Conservation (phyloP, 2,329 filamentous ascomycete species). For the Cladosporium austrohemisphaericum region DNA sequence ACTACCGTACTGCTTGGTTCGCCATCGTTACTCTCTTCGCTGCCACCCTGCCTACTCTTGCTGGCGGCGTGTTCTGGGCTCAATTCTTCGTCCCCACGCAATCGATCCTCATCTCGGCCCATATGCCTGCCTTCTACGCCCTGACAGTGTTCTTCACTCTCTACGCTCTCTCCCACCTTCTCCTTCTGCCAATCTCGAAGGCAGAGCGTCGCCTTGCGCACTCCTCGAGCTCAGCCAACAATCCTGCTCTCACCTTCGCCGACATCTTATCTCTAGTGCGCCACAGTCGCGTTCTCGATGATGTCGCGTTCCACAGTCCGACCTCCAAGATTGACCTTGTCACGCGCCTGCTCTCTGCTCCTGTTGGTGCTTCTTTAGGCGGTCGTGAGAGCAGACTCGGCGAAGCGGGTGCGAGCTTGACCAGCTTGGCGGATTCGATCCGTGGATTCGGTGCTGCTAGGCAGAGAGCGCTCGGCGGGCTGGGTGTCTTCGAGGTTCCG, state of each 20-base stretch:
- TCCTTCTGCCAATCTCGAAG: constrained; percentile 59
- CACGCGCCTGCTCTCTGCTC: constrained; percentile 59
- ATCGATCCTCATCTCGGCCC: constrained; percentile 64
- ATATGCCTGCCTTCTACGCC: constrained; percentile 66
- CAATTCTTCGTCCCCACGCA: constrained; percentile 53
- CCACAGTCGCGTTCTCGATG: constrained; percentile 66
- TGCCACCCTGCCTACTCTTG: constrained; percentile 62
- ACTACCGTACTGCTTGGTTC: constrained; percentile 62
- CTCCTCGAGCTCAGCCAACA: constrained; percentile 56
- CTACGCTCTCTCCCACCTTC: constrained; percentile 65
- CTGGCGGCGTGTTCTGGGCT: constrained; percentile 70
- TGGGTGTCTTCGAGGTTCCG: constrained; percentile 33
- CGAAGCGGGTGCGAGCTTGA: constrained; percentile 25
- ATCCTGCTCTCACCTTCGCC: constrained; percentile 67
- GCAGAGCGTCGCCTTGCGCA: constrained; percentile 48
- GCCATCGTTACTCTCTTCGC: constrained; percentile 59
- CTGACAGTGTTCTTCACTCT: constrained; percentile 71
- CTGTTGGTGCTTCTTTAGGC: constrained; percentile 45
- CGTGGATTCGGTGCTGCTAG: constrained; percentile 32
- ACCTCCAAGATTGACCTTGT: constrained; percentile 66
- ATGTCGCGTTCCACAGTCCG: constrained; percentile 68
- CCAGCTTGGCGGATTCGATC: constrained; percentile 30
- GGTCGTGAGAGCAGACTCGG: constrained; percentile 15
- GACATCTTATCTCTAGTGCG: constrained; percentile 76
- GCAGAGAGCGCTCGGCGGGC: constrained; percentile 17